Base-by-base conservation (phyloP, 129 eudicot species). In the Lonicera japonica region DNA sequence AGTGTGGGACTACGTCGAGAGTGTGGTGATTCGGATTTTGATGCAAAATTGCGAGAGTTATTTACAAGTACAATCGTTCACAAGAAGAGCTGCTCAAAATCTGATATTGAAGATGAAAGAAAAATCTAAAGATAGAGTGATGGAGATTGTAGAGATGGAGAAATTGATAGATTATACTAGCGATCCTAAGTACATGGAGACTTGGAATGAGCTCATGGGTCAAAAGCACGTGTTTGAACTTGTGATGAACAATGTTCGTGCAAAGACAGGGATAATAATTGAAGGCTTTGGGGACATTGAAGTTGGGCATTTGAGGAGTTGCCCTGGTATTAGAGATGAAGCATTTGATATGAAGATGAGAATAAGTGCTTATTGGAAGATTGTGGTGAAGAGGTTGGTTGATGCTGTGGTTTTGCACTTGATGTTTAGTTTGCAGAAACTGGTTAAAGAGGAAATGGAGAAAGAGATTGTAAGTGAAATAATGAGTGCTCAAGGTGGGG, bases 271-370 rank as follows among this genome's bases (percentile, higher is more conserved):
- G 4, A 1, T 61, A 6, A 4, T 0, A 0, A 11, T 58, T 38
- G 76, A 75, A 59, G 75, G 64, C 5, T 64, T 20, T 43, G 72
- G 55, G 7, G n/a, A 0, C 0, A 21, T 64, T 59, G 16, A 65
- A 1, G 19, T 60, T 23, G 13, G n/a, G 7, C 81, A 76, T 58
- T 67, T 76, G 1, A 0, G 3, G 0, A 8, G 0, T 25, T 74
- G 34, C 43, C 18, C 72, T 0, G 16, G 8, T 14, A 64, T 21
- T 60, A 59, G 72, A 53, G 68, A 70, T 14, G 64, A 76, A 46
- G 76, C 80, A 4, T 70, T 63, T 20, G 80, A 76, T 40, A 15
- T 76, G 48, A 76, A 76, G 51, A 76, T 76, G 80, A 70, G 72
- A 48, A 64, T 70, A 20, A 8, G 59, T 3, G 73, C 80, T 34